Base-by-base conservation (phyloP, 2,329 filamentous ascomycete genomes). In the Trichoderma aggressivum region DNA sequence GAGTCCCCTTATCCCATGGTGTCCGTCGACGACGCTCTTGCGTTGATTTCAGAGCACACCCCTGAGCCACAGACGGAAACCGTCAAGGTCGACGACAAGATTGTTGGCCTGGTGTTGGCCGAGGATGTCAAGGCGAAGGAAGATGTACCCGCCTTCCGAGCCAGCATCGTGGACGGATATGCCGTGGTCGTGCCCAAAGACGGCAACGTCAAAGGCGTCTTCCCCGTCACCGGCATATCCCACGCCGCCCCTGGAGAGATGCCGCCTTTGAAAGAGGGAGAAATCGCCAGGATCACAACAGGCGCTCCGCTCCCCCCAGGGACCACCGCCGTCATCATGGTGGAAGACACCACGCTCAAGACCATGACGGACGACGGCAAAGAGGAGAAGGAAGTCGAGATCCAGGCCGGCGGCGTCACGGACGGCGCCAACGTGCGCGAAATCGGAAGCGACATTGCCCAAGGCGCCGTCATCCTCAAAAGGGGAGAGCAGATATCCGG, bases 101-200 rank as follows among this genome's bases (percentile, higher is more conserved):
- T 98, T 0, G 88, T 95, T 1, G 94, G 94, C 8, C 89, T 87
- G 10, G 91, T 98, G 0, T 84, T 99, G 2, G 94, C 95, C 0
- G 90, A 94, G 78, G 92, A 97, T 75, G 91, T 99, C 28, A 88
- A 85, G 50, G 94, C 96, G 0, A 82, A 83, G 5, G 95, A 98
- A 79, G 89, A 91, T 8, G 96, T 99, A 0, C 96, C 96, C 0
- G 96, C 95, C 0, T 99, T 97, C 82, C 87, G 94, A 71, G 96
- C 96, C 21, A 98, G 95, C 78, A 98, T 98, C 53, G 96, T 99
- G 0, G 96, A 99, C 80, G 96, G 96, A 1, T 99, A 99, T 78
- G 96, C 96, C 3, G 88, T 97, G 0, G 89, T 94, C 47, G 91
- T 89, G 7, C 86, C 87, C 67, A 82, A 83, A 34, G 84, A 89